These are phyloP conservation scores for Gracilaria caudata DNA, from an alignment of 23 red algal genomes.

Conservation along the genomic window DNA sequence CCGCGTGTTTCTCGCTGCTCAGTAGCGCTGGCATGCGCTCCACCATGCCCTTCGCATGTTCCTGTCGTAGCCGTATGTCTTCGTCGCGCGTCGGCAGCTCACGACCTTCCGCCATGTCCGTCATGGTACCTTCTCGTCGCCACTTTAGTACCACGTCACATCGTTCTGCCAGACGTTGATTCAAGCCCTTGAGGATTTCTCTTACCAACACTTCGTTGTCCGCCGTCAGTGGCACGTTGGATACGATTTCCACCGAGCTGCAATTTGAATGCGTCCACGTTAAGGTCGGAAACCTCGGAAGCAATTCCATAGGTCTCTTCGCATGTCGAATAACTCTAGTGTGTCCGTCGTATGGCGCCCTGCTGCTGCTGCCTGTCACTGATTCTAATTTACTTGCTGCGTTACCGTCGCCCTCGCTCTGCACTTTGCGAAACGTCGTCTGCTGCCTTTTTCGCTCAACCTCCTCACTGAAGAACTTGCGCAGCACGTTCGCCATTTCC, in stretches of 20 bases:
- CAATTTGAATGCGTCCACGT: slow-evolving; percentile 19
- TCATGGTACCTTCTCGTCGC: slow-evolving; percentile 37
- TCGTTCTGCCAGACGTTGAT: slow-evolving; percentile 8
- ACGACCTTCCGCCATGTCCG: neutral
- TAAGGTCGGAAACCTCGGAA: neutral
- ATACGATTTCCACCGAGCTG: neutral
- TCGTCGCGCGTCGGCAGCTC: slow-evolving; percentile 11
- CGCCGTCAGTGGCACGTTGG: neutral
- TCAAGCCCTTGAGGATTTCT: slow-evolving; percentile 36
- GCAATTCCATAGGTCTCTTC: neutral
- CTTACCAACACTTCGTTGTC: neutral
- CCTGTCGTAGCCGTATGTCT: slow-evolving; percentile 46
- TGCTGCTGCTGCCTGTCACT: neutral
- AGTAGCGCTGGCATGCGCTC: slow-evolving; percentile 39
- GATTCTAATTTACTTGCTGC: neutral
- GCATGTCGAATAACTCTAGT: neutral
- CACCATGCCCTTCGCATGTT: slow-evolving; percentile 25
- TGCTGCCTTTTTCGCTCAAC: neutral
- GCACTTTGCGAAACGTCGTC: neutral
- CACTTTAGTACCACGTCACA: slow-evolving; percentile 3
- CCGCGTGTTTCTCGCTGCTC: neutral
- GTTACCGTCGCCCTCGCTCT: slow-evolving; percentile 3
- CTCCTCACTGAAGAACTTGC: slow-evolving; percentile 25
- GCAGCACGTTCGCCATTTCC: neutral
- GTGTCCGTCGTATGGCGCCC: neutral